These are phyloP conservation scores for Pseudisothecium myosuroides DNA, from an alignment of 225 moss, liverwort and hornwort genomes.

Conservation along the genomic window DNA sequence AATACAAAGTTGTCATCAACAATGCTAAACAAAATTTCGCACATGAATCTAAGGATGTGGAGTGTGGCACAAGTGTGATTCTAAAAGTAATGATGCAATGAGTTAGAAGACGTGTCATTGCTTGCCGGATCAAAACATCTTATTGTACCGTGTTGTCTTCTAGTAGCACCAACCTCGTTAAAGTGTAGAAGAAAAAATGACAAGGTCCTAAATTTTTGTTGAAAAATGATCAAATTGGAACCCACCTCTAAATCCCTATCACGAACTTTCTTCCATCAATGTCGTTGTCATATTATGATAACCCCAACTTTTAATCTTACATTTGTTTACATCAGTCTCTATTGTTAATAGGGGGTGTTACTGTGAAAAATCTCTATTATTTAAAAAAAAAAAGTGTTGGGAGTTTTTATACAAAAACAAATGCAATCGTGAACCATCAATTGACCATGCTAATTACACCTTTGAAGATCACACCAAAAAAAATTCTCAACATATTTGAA, in stretches of 20 bases:
- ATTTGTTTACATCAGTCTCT: background rate
- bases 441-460: background rate
- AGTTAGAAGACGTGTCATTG: background rate
- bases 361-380: background rate
- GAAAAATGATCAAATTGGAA: accelerated
- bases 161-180: background rate
- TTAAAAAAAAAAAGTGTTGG: accelerated
- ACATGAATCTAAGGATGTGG: background rate
- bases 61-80: accelerated
- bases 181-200: background rate
- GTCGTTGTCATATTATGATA: accelerated
- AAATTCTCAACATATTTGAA: background rate
- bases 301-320: background rate
- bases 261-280: accelerated
- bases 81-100: background rate
- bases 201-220: background rate
- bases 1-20: background rate
- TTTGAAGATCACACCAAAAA: accelerated
- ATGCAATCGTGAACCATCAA: background rate
- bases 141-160: accelerated
- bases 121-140: accelerated
- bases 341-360: accelerated
- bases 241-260: background rate
- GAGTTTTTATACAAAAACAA: accelerated
- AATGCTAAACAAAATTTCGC: background rate